Conservation (phyloP, 2,329 filamentous ascomycete genomes). For the Pyricularia pennisetigena region DNA sequence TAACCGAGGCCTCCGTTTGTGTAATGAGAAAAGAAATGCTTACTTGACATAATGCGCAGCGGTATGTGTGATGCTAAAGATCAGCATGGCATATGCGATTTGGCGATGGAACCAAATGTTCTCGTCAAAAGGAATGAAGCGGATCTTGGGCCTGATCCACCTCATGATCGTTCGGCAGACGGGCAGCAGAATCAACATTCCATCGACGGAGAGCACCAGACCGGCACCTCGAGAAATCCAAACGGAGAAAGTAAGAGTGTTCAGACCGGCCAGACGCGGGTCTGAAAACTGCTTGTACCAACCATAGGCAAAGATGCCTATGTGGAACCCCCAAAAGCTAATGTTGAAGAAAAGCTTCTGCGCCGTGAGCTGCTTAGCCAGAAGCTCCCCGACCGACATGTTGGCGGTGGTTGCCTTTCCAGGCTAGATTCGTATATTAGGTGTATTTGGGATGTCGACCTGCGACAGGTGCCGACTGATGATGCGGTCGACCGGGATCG, state of each 20-base stretch:
- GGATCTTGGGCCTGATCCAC: conserved; percentile 74
- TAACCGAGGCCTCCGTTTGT: too few relatives aligned
- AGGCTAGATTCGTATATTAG: conserved; percentile 18
- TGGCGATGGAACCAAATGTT: conserved; percentile 96
- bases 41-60: conserved; percentile 88
- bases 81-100: conserved; percentile 76
- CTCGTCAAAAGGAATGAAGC: conserved; percentile 89
- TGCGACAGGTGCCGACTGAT: conserved; percentile 30
- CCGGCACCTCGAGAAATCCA: conserved; percentile 95
- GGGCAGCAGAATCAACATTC: conserved; percentile 78
- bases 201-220: conserved; percentile 74
- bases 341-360: conserved; percentile 71
- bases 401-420: conserved; percentile 22
- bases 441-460: conserved; percentile 39
- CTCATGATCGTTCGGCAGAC: conserved; percentile 90
- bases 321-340: conserved; percentile 72
- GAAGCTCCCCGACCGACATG: conserved; percentile 26
- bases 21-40: conserved; percentile 9
- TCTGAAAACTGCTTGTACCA: conserved; percentile 75
- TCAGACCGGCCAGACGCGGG: conserved; percentile 61
- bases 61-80: conserved; percentile 74
- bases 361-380: conserved; percentile 57
- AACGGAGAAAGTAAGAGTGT: conserved; percentile 76
- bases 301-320: conserved; percentile 70
- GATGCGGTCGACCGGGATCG: not conserved